Evolutionary conservation across 2,329 filamentous ascomycete species (phyloP), one percentile per base, ranked within the genome.

Genomic region (Fusarium miscanthi): DNA sequence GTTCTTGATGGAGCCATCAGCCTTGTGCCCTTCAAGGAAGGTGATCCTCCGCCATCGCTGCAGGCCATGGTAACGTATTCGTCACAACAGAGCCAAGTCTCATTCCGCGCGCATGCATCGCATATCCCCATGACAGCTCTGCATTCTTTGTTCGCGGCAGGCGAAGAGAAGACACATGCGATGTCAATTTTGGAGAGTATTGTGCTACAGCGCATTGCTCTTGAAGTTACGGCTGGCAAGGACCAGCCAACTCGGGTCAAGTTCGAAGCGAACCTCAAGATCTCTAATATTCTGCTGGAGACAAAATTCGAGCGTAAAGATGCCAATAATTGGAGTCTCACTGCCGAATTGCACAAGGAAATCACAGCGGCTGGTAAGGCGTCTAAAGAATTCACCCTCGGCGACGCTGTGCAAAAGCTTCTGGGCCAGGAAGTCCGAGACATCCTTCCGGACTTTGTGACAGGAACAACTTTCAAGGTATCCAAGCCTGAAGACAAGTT

Each of bases 361-460:
- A 31, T 0, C 0, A 11, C 14, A 0, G 2, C 14, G 0, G 21
- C 1, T 23, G 37, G 37, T 0, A 8, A 19, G 10, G 11, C 19
- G 2, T 54, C 52, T 0, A 31, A 31, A 0, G 16, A 42, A 21
- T 54, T 54, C 6, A 42, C 52, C 1, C 52, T 54, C 11, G 52
- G 52, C 0, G 52, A 54, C 3, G 52, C 52, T 14, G 52, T 54
- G 8, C 14, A 54, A 0, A 54, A 31, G 10, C 37, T 54, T 0
- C 0, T 54, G 8, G 52, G 52, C 0, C 52, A 43, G 0, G 52
- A 54, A 6, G 37, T 54, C 4, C 21, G 1, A 6, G 16, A 54
- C 0, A 23, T 54, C 4, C 52, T 54, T 0, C 52, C 52, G 0
- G 11, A 0, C 0, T 54, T 54, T 19, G 52, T 54, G 0, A 54